Evolutionary conservation across 192 early-diverging fungal genomes (phyloP), one percentile per base, ranked within the genome.

Genomic region (Rhizophlyctis rosea): DNA sequence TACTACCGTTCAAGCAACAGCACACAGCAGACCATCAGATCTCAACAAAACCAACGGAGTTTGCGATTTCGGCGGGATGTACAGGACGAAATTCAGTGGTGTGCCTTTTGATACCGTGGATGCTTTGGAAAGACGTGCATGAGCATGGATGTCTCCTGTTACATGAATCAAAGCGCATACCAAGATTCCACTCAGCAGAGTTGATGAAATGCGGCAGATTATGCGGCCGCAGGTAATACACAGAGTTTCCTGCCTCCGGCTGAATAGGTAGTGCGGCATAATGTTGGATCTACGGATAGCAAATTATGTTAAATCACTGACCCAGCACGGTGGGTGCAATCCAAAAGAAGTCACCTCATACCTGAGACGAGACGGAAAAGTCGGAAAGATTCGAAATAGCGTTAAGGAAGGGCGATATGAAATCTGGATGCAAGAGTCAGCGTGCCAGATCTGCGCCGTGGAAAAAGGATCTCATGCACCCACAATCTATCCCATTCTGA

Each of bases 121-220:
- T 13, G 93, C 95, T 71, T 27, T 4, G 29, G 3, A 31, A 21
- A 25, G 1, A 34, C 62, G 23, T 47, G 35, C 28, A 65, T 14
- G 28, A 13, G 23, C 47, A 66, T 60, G 30, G 1, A 2, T 29
- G 32, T 5, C 32, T 18, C 23, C 27, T 23, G 13, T 9, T n/a
- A 52, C 50, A 52, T 14, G 7, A 14, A 64, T 14, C 0, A n/a
- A 56, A 32, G 0, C 9, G 34, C 64, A 34, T 74, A 88, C 89
- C 89, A 31, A 94, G 72, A 73, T 91, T 95, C 97, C 97, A 99
- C 64, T 96, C 93, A 4, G 92, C 92, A 54, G 92, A 87, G 71
- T 97, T 97, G 56, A 96, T 85, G 78, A 99, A 97, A 70, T 91
- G 87, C 14, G 93, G 83, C 25, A 99, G 80, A 54, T 82, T 73